These are phyloP conservation scores for Epichloe elymi DNA, from an alignment of 2,329 filamentous ascomycete species.

Conservation along the genomic window DNA sequence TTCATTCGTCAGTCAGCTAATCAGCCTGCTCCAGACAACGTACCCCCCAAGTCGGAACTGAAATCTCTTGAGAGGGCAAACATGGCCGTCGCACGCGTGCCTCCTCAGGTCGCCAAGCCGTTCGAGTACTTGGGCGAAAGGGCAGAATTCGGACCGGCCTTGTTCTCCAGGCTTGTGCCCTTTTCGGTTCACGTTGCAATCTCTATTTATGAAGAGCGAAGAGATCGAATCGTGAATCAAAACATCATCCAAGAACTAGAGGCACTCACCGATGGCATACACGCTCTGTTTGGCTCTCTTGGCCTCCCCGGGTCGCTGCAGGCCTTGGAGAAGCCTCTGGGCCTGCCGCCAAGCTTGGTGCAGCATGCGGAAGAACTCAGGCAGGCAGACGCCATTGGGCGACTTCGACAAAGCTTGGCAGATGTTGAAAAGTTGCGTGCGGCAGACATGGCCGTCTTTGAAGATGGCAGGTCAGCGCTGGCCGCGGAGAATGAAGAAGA, in stretches of 20 bases:
- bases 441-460: conserved; percentile 64
- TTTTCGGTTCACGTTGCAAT: conserved; percentile 92
- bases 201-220: conserved; percentile 85
- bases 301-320: conserved; percentile 88
- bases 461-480: conserved; percentile 69
- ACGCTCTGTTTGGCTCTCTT: conserved; percentile 66
- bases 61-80: conserved; percentile 73
- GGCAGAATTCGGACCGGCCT: conserved; percentile 65
- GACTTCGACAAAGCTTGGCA: conserved; percentile 65
- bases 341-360: conserved; percentile 69
- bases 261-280: conserved; percentile 62
- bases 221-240: conserved; percentile 81
- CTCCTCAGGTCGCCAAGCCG: conserved; percentile 70
- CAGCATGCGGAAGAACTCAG: conserved; percentile 90
- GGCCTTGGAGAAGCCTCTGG: conserved; percentile 86
- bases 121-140: conserved; percentile 68
- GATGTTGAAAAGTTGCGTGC: conserved; percentile 85
- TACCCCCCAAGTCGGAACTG: conserved; percentile 85
- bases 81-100: conserved; percentile 72
- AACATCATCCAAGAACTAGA: conserved; percentile 79
- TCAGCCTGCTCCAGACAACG: conserved; percentile 39
- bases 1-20: conserved; percentile 15
- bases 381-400: conserved; percentile 73
- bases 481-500: conserved; percentile 76
- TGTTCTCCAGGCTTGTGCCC: conserved; percentile 86